phyloP scores from a whole-genome alignment of 2,329 filamentous ascomycete genomes.

The Scedosporium dehoogii region DNA sequence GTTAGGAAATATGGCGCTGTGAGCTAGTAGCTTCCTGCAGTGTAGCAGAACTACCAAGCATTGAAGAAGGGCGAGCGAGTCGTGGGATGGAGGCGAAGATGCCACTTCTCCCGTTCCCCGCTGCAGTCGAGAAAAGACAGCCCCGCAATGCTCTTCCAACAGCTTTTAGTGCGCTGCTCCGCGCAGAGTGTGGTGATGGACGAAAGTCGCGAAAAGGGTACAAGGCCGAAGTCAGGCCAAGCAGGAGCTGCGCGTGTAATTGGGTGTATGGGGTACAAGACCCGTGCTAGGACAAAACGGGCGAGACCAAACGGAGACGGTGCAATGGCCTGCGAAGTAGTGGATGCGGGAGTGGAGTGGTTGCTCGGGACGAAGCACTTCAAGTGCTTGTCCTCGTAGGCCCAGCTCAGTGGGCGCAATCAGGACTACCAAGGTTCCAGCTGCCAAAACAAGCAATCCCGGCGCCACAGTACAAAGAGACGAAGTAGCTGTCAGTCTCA shows the following conservation, averaged over 20 bases:
- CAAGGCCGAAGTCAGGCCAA: not conserved
- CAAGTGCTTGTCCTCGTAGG: not conserved
- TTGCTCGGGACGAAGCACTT: not conserved
- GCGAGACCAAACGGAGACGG: not conserved
- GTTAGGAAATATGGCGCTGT: not conserved
- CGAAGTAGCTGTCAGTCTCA: not conserved
- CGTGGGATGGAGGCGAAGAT: not conserved
- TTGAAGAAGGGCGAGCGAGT: not conserved
- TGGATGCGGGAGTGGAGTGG: not conserved
- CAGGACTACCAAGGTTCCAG: conserved; percentile 1
- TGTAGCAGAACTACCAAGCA: not conserved
- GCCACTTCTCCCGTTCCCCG: conserved; percentile 2
- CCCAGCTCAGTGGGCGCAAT: not conserved
- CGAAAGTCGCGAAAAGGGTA: conserved; percentile 2
- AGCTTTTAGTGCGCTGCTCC: not conserved
- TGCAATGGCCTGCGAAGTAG: not conserved
- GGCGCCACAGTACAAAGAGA: not conserved
- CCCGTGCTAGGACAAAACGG: not conserved
- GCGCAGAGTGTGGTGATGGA: not conserved
- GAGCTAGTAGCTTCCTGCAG: not conserved
- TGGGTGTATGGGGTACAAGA: conserved; percentile 6
- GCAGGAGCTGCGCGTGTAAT: conserved; percentile 4
- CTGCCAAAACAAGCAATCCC: conserved; percentile 5
- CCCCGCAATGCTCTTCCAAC: conserved; percentile 1
- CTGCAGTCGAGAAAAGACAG: not conserved